Evolutionary conservation across 2,329 filamentous ascomycete genomes (phyloP).

Genomic region (Cytospora piceicola): DNA sequence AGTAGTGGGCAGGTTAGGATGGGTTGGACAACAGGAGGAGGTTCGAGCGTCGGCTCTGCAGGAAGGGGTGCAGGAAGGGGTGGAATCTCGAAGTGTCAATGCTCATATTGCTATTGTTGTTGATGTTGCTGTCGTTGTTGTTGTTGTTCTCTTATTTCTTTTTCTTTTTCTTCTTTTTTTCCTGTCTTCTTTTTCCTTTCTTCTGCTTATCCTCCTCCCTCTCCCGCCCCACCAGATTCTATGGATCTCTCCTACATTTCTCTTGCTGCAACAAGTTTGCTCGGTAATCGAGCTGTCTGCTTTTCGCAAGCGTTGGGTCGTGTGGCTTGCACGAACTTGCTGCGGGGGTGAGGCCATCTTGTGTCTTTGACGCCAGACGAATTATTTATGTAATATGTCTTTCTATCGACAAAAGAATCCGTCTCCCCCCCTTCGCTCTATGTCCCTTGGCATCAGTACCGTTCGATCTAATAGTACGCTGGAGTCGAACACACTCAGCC

Average conservation of each 20-base stretch:
- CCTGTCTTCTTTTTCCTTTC: neutral
- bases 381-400: slow-evolving; percentile 7
- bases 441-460: neutral
- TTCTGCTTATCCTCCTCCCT: too few species aligned
- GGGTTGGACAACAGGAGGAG: too few species aligned
- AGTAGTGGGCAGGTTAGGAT: neutral
- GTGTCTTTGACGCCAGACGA: neutral
- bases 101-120: neutral
- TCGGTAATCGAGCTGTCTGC: neutral
- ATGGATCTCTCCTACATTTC: neutral
- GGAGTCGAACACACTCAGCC: slow-evolving; percentile 1
- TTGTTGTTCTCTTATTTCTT: neutral
- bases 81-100: neutral
- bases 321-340: neutral
- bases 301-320: neutral
- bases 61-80: too few species aligned
- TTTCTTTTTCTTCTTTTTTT: neutral
- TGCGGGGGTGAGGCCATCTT: neutral
- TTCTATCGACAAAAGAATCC: neutral
- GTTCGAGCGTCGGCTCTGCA: neutral
- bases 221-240: neutral
- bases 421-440: slow-evolving; percentile 5
- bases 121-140: neutral
- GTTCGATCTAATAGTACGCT: slow-evolving; percentile 1
- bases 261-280: neutral